Evolutionary conservation across 192 early-diverging fungal species (phyloP).

Genomic region (Coemansia reversa): DNA sequence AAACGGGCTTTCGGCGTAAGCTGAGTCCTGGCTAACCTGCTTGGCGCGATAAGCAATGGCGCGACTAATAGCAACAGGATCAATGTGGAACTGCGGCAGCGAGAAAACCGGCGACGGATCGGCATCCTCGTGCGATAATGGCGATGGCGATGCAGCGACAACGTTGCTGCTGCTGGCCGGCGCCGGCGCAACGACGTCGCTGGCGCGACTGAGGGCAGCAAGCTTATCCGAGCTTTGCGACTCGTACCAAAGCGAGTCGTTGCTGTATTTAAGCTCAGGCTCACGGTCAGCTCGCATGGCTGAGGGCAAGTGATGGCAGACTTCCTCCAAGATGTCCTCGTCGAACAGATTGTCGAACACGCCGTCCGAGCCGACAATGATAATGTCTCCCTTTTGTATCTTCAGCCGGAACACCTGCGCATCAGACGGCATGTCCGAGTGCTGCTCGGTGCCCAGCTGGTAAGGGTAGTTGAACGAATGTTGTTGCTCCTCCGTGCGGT

Average conservation of each 20-base stretch:
- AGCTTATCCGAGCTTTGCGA: slow-evolving; percentile 34
- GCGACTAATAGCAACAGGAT: slow-evolving; percentile 76
- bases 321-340: slow-evolving; percentile 92
- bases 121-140: slow-evolving; percentile 16
- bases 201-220: slow-evolving; percentile 18
- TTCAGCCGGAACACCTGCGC: slow-evolving; percentile 82
- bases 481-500: slow-evolving; percentile 95
- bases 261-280: slow-evolving; percentile 53
- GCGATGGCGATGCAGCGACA: slow-evolving; percentile 15
- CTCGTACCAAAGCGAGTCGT: slow-evolving; percentile 54
- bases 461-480: slow-evolving; percentile 99
- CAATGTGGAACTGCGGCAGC: slow-evolving; percentile 56
- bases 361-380: slow-evolving; percentile 91
- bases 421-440: slow-evolving; percentile 76
- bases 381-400: slow-evolving; percentile 87
- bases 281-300: slow-evolving; percentile 37
- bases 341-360: slow-evolving; percentile 98
- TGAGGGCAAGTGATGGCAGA: slow-evolving; percentile 55
- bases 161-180: not conserved
- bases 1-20: slow-evolving; percentile 80
- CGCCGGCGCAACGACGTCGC: slow-evolving; percentile 8
- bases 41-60: slow-evolving; percentile 77
- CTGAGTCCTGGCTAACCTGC: slow-evolving; percentile 75
- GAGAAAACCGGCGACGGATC: slow-evolving; percentile 6
- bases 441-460: slow-evolving; percentile 86